Evolutionary conservation across 257 asterid species (phyloP), one percentile per base, ranked within the genome.

Genomic region (Nicotiana knightiana): DNA sequence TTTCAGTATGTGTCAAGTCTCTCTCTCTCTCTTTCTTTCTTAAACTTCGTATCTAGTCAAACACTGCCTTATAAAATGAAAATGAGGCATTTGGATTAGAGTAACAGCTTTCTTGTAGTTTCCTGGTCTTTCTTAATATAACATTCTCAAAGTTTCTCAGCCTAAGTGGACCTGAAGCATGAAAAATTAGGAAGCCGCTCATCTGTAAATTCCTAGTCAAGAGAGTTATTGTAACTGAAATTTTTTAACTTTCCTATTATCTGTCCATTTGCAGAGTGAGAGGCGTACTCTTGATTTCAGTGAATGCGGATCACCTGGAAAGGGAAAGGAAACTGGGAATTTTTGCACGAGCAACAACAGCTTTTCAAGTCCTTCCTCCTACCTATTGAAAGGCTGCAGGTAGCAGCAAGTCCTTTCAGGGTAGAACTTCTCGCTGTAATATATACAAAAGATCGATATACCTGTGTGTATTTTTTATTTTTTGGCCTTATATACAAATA

Each of bases 211-310:
- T 81, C 35, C 21, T 55, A 70, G 59, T 70, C 58, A 70, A 39
- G 58, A 46, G 58, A 21, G 78, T 48, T 46, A 26, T 18, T 7
- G 33, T 46, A 70, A 43, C 58, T 43, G 58, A 70, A 46, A 6
- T 12, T 46, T 21, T 3, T 24, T 70, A 9, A 67, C 65, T 57
- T 81, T 43, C 17, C 76, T 70, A 43, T 30, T 67, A 35, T 58
- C 43, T 84, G 55, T 39, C 9, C 26, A 15, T 53, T 82, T 68
- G 87, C 96, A 92, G 97, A 81, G 85, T 24, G 97, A 94, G 91
- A 86, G 94, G 76, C 94, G 97, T 8, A 82, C 88, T 7, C 98
- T 94, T 33, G 98, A 94, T 85, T 94, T 94, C 82, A 92, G 96
- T 58, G 97, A 94, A 85, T 93, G 97, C 76, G 97, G 89, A 81